Evolutionary conservation across 2,329 filamentous ascomycete genomes (phyloP).

Genomic region (Fusarium sp.): DNA sequence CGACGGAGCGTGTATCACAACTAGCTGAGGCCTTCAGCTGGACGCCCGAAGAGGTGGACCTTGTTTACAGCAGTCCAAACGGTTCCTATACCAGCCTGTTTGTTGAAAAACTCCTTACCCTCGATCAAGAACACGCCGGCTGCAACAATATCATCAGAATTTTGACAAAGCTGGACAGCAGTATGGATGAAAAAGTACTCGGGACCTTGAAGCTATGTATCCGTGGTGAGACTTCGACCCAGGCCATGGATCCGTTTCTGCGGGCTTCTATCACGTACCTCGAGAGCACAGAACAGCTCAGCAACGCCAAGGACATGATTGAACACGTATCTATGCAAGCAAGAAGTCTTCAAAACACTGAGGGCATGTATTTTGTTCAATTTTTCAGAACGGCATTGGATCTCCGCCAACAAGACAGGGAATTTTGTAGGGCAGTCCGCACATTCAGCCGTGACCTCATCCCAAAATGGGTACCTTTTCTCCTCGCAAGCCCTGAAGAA

Average conservation of each 20-base stretch:
- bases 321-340: conserved; percentile 58
- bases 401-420: conserved; percentile 45
- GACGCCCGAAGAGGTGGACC: conserved; percentile 57
- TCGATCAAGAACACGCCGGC: conserved; percentile 65
- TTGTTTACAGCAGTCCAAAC: conserved; percentile 55
- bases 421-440: conserved; percentile 34
- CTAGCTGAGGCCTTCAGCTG: conserved; percentile 55
- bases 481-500: conserved; percentile 60
- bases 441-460: conserved; percentile 41
- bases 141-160: conserved; percentile 67
- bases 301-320: conserved; percentile 53
- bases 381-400: conserved; percentile 51
- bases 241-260: conserved; percentile 65
- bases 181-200: conserved; percentile 63
- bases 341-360: conserved; percentile 56
- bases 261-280: conserved; percentile 67
- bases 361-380: conserved; percentile 61
- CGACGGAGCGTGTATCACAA: conserved; percentile 52
- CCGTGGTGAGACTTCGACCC: conserved; percentile 54
- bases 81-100: conserved; percentile 59
- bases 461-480: conserved; percentile 61
- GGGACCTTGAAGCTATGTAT: conserved; percentile 65
- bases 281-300: conserved; percentile 49
- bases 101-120: conserved; percentile 71
- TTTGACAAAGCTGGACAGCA: conserved; percentile 63